phyloP scores from a whole-genome alignment of 176 grass and related monocot species.

The Ampelocalamus luodianensis region DNA sequence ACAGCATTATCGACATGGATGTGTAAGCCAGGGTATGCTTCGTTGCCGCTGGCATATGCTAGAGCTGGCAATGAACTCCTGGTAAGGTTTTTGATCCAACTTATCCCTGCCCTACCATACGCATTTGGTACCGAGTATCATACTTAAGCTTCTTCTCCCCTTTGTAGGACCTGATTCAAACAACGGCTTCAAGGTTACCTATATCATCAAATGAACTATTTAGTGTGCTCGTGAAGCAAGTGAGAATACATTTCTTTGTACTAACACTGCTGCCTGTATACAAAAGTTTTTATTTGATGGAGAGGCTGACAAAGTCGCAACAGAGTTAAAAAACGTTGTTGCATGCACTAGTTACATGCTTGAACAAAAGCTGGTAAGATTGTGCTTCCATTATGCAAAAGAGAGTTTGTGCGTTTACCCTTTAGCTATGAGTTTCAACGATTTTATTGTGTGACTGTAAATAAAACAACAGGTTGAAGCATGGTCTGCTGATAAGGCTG shows the following conservation, averaged over 20 bases:
- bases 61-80: slow-evolving; percentile 79
- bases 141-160: slow-evolving; percentile 24
- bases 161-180: slow-evolving; percentile 73
- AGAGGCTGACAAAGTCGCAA: slow-evolving; percentile 68
- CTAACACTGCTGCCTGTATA: slow-evolving; percentile 56
- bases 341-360: slow-evolving; percentile 79
- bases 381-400: slow-evolving; percentile 17
- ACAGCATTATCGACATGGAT: slow-evolving; percentile 70
- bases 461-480: slow-evolving; percentile 67
- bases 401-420: slow-evolving; percentile 12
- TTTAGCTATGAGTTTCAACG: slow-evolving; percentile 9
- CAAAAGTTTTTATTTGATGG: slow-evolving; percentile 89
- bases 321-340: slow-evolving; percentile 86
- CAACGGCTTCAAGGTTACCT: slow-evolving; percentile 48
- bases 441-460: neutral
- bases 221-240: slow-evolving; percentile 79
- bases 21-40: slow-evolving; percentile 69
- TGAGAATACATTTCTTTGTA: slow-evolving; percentile 87
- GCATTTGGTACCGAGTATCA: neutral
- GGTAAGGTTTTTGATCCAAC: slow-evolving; percentile 53
- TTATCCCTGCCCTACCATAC: neutral
- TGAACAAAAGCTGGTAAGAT: slow-evolving; percentile 86
- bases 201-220: slow-evolving; percentile 82
- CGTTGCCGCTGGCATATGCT: slow-evolving; percentile 67
- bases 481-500: slow-evolving; percentile 82